Conservation (phyloP, 371 early-diverging fungal species). For the Mortierella sp. region DNA sequence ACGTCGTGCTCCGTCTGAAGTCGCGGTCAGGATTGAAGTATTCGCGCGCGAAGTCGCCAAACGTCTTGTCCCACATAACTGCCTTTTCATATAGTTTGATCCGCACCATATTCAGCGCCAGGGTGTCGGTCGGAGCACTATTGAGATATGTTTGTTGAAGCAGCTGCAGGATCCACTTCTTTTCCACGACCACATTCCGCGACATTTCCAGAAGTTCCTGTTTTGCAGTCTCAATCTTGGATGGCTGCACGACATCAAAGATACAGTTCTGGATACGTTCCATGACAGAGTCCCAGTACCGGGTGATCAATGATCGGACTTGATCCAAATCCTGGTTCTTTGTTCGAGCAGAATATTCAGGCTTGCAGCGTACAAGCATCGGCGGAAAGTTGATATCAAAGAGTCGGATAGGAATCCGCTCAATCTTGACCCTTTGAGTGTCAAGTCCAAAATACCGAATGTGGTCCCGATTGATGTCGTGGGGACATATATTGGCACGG, state of each 20-base stretch:
- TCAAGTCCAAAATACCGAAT: conserved; percentile 80
- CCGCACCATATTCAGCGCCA: conserved; percentile 82
- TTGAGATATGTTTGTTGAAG: conserved; percentile 84
- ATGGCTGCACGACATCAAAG: conserved; percentile 72
- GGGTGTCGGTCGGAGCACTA: conserved; percentile 79
- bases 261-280: conserved; percentile 69
- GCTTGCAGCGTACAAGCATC: conserved; percentile 69
- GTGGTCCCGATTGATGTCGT: conserved; percentile 84
- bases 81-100: conserved; percentile 82
- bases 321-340: conserved; percentile 74
- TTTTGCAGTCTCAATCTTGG: conserved; percentile 73
- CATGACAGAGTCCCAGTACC: conserved; percentile 79
- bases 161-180: conserved; percentile 79
- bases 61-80: conserved; percentile 84
- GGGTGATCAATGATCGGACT: conserved; percentile 66
- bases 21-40: conserved; percentile 84
- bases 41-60: conserved; percentile 76
- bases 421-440: conserved; percentile 80
- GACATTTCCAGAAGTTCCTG: conserved; percentile 70
- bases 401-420: conserved; percentile 78
- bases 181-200: conserved; percentile 77
- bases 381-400: conserved; percentile 88
- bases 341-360: conserved; percentile 63
- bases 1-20: conserved; percentile 70
- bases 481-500: conserved; percentile 82